Evolutionary conservation across 1,284 basidiomycete species (phyloP).

Genomic region (Malassezia brasiliensis): DNA sequence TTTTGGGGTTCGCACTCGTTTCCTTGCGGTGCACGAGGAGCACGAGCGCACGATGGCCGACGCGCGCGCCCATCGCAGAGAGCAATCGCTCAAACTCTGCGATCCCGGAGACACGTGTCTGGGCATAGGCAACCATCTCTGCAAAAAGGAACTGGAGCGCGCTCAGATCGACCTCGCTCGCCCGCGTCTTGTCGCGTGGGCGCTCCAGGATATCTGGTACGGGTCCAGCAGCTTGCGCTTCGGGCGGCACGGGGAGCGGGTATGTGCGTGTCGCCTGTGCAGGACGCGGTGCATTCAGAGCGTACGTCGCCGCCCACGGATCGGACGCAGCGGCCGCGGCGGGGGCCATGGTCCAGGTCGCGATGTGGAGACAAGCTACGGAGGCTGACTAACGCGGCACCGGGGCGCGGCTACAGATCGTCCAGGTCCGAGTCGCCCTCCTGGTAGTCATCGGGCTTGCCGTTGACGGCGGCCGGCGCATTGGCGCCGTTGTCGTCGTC

Average conservation of each 20-base stretch:
- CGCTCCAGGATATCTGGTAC: constrained; percentile 37
- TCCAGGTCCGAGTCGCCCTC: constrained; percentile 39
- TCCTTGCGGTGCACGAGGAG: constrained; percentile 32
- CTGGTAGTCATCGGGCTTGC: constrained; percentile 21
- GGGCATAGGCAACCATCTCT: constrained; percentile 60
- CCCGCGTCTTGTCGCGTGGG: constrained; percentile 31
- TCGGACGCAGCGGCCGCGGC: neutral
- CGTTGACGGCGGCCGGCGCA: constrained; percentile 16
- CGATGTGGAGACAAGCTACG: no score
- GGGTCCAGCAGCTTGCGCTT: neutral
- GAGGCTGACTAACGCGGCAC: no score
- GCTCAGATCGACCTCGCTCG: constrained; percentile 21
- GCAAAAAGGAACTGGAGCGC: constrained; percentile 34
- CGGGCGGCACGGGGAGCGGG: neutral
- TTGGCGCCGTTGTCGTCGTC: neutral
- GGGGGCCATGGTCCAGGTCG: neutral
- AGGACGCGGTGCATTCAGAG: neutral
- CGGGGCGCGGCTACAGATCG: constrained; percentile 22
- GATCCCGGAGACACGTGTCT: constrained; percentile 84
- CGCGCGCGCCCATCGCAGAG: constrained; percentile 28
- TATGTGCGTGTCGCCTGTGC: neutral
- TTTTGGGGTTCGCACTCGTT: constrained; percentile 25
- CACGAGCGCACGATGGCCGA: constrained; percentile 30
- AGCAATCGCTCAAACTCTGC: constrained; percentile 66
- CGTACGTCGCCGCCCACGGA: neutral